Percentiles rank a stretch among this genome's conserved stretches.
Conservation (phyloP, 192 early-diverging fungal genomes). For the Phlyctochytrium planicorne region DNA sequence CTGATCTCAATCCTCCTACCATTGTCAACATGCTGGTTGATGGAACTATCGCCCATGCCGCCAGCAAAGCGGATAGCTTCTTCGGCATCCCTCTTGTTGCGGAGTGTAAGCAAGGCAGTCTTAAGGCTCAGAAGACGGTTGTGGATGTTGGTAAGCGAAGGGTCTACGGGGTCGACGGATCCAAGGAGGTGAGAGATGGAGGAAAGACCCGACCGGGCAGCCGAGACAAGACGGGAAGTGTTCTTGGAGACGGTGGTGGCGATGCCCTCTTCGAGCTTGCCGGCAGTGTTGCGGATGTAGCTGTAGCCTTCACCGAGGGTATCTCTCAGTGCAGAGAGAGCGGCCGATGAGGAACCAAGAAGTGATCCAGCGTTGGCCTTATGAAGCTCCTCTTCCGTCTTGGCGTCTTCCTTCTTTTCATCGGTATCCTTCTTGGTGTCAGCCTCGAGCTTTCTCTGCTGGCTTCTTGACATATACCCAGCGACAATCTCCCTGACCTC, state of each 20-base stretch:
- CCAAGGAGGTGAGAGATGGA: conserved; percentile 11
- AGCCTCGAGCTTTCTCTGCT: not conserved
- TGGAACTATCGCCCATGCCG: no score
- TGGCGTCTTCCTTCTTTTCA: not conserved
- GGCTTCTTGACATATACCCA: not conserved
- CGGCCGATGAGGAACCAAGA: conserved; percentile 3
- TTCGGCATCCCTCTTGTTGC: conserved; percentile 1
- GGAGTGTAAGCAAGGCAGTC: conserved; percentile 3
- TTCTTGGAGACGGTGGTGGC: not conserved
- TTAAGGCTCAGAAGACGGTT: conserved; percentile 13
- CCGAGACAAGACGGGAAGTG: not conserved
- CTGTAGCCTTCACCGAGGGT: conserved; percentile 11
- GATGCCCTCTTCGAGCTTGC: not conserved
- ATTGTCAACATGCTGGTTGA: no score
- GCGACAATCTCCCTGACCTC: not conserved
- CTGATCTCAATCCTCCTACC: conserved; percentile 10
- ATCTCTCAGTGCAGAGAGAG: conserved; percentile 10
- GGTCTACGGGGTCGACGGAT: conserved; percentile 14
- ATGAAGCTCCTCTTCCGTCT: conserved; percentile 3
- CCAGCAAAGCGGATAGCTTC: not conserved
- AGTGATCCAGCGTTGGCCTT: not conserved
- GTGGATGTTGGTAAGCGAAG: conserved; percentile 15
- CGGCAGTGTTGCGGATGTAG: conserved; percentile 2
- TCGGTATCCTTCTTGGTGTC: not conserved
- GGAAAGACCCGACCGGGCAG: conserved; percentile 8